Evolutionary conservation across 2,329 filamentous ascomycete genomes (phyloP).

Genomic region (Atkinsonella hypoxylon): DNA sequence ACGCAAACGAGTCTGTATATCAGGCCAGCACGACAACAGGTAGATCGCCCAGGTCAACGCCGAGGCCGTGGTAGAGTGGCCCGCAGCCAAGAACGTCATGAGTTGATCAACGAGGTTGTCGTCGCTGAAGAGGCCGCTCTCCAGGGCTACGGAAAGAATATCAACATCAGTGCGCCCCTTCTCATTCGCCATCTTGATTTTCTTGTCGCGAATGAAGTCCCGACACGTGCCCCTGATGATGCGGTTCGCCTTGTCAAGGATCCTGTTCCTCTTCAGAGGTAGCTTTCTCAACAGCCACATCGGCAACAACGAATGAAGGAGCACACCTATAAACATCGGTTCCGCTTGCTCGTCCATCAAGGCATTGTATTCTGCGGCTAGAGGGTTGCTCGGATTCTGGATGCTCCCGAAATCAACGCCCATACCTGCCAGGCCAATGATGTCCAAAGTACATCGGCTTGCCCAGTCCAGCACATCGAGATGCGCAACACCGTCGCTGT

Average conservation of each 20-base stretch:
- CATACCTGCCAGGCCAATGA: slow-evolving; percentile 62
- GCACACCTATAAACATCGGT: slow-evolving; percentile 40
- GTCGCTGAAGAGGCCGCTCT: slow-evolving; percentile 63
- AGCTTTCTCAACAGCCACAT: slow-evolving; percentile 47
- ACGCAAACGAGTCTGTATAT: slow-evolving; percentile 55
- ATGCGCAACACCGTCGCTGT: slow-evolving; percentile 23
- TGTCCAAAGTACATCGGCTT: slow-evolving; percentile 59
- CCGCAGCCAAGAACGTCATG: slow-evolving; percentile 80
- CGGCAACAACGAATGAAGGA: slow-evolving; percentile 52
- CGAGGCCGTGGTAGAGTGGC: slow-evolving; percentile 68
- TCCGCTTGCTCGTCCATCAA: slow-evolving; percentile 37
- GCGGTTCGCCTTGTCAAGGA: slow-evolving; percentile 41
- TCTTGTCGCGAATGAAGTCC: slow-evolving; percentile 61
- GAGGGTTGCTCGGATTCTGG: slow-evolving; percentile 43
- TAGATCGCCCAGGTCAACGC: slow-evolving; percentile 68
- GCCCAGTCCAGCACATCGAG: slow-evolving; percentile 52
- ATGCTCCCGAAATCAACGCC: slow-evolving; percentile 60
- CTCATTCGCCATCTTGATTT: slow-evolving; percentile 31
- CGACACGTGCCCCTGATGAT: slow-evolving; percentile 55
- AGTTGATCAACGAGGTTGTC: slow-evolving; percentile 77
- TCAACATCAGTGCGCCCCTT: slow-evolving; percentile 47
- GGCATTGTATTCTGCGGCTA: slow-evolving; percentile 44
- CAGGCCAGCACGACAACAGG: slow-evolving; percentile 52
- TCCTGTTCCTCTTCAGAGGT: slow-evolving; percentile 60
- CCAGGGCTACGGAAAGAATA: slow-evolving; percentile 70